Evolutionary conservation across 1,284 basidiomycete genomes (phyloP), one percentile per base, ranked within the genome.

Genomic region (Cerioporus squamosus): DNA sequence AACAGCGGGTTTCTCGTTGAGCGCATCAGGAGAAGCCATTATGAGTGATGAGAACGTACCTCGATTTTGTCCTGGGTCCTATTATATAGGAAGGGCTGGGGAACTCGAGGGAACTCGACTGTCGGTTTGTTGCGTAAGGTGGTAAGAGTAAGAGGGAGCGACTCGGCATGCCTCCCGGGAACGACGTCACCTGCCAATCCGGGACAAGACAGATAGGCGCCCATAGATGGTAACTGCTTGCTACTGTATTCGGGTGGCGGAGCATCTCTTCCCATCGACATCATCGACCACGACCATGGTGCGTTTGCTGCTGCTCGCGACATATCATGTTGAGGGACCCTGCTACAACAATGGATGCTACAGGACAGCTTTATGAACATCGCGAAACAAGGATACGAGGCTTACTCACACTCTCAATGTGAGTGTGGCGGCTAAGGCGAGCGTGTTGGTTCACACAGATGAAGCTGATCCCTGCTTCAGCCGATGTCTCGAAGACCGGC

Each of bases 311-410:
- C 5, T 9, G 17, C 17, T 17, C 24, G 4, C 29, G 9, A 2
- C 9, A 7, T 24, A 20, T 12, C 9, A 52, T n/a, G 1, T 8
- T 23, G 14, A 29, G 26, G n/a, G n/a, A n/a, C 38, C 38, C 15
- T 39, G 18, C 8, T 20, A 15, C 20, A 4, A 23, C 17, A 17
- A 29, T 23, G n/a, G 44, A 0, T 2, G 2, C 15, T 24, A 5
- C 14, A 89, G 90, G 87, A 90, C 57, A 78, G 69, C 57, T 81
- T 91, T 61, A 78, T 90, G 39, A 83, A 82, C 62, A 70, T 92
- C 63, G 90, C 88, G 14, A 87, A 90, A 74, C 70, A 90, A 70
- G 85, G 86, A 65, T 72, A 75, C 63, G 68, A 79, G 42, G 77
- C 84, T 66, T 86, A 88, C 50, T 63, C 61, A 49, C 45, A 48